Percentiles rank a stretch among this genome's conserved stretches.
Conservation (phyloP, 257 asterid species). For the Salvia hispanica region DNA sequence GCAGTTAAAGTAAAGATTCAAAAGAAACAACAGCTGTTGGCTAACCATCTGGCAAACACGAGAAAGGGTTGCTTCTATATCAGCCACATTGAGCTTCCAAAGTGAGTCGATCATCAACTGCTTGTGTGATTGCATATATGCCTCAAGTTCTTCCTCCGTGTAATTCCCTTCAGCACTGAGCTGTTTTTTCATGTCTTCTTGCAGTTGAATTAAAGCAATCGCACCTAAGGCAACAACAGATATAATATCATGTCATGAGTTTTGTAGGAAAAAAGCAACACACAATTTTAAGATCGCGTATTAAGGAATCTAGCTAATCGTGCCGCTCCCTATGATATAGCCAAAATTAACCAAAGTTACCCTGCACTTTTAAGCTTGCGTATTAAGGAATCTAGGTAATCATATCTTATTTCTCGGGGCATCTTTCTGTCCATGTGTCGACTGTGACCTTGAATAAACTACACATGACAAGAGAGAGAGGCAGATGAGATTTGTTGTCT, state of each 20-base stretch:
- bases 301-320: no score
- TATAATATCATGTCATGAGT: conserved; percentile 12
- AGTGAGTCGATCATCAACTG: conserved; percentile 92
- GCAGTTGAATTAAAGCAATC: conserved; percentile 90
- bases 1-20: conserved; percentile 9
- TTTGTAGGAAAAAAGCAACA: conserved; percentile 10
- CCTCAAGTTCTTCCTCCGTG: conserved; percentile 92
- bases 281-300: no score
- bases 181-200: conserved; percentile 92
- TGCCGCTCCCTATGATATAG: no score
- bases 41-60: conserved; percentile 97
- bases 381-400: conserved; percentile 2
- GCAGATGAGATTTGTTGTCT: no score
- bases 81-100: conserved; percentile 99
- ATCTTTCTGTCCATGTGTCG: no score
- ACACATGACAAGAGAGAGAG: no score
- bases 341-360: no score
- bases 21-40: conserved; percentile 24
- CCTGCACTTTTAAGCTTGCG: not conserved
- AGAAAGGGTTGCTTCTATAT: conserved; percentile 88
- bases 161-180: conserved; percentile 84
- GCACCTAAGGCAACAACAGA: conserved; percentile 62
- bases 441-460: no score
- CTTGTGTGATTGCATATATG: conserved; percentile 90
- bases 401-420: not conserved